Evolutionary conservation across 139 green algal genomes (phyloP).

Genomic region (Coelastrella sp.): DNA sequence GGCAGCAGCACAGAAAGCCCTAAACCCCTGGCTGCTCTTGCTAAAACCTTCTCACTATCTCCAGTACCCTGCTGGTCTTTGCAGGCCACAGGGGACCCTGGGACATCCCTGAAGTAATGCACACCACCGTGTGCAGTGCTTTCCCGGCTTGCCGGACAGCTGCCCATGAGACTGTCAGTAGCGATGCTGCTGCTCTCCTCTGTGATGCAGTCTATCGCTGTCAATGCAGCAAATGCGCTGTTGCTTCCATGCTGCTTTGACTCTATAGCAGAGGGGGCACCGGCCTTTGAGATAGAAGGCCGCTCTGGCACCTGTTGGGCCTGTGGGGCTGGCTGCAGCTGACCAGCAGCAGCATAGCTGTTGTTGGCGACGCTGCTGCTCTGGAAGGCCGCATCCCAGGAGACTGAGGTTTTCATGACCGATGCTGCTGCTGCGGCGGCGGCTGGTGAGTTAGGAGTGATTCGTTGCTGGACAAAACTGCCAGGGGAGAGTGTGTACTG

Average conservation of each 20-base stretch:
- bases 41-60: no score
- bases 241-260: constrained; percentile 46
- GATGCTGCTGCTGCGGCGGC: neutral
- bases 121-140: constrained; percentile 27
- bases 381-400: neutral
- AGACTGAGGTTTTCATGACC: neutral
- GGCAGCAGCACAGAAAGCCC: neutral
- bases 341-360: constrained; percentile 13
- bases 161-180: constrained; percentile 36
- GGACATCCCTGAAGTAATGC: neutral
- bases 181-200: constrained; percentile 37
- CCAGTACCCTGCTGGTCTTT: neutral
- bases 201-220: constrained; percentile 44
- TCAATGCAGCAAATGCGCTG: constrained; percentile 41
- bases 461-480: constrained; percentile 29
- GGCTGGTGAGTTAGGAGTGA: neutral
- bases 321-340: neutral
- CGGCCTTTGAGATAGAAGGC: neutral
- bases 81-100: neutral
- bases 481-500: constrained; percentile 24
- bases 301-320: neutral
- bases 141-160: constrained; percentile 14
- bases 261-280: constrained; percentile 12
- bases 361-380: neutral
- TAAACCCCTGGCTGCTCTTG: neutral